Percentiles rank a stretch among this genome's conserved stretches.
These are phyloP conservation scores for Xylariaceae sp. DNA, from an alignment of 2,329 filamentous ascomycete species.

Conservation along the genomic window DNA sequence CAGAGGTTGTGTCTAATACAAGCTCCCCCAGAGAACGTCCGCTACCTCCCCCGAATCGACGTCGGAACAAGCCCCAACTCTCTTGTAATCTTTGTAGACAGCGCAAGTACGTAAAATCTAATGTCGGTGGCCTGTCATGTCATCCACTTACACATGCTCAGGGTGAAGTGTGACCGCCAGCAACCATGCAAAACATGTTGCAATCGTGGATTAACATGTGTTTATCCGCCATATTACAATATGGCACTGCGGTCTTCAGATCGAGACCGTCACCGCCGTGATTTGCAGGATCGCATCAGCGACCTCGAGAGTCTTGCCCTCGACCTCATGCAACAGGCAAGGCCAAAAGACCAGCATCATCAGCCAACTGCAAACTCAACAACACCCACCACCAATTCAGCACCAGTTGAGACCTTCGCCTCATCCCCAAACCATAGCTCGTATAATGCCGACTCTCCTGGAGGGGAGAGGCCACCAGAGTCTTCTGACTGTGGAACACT, in stretches of 20 bases:
- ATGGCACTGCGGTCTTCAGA: slow-evolving; percentile 8
- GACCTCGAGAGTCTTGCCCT: slow-evolving; percentile 38
- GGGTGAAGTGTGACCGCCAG: slow-evolving; percentile 26
- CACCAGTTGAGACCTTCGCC: background rate
- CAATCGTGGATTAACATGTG: slow-evolving; percentile 22
- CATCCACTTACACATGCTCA: background rate
- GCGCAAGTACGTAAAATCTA: slow-evolving; percentile 33
- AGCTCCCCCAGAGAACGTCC: slow-evolving; percentile 21
- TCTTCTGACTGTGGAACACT: slow-evolving; percentile 39
- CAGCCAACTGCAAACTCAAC: slow-evolving; percentile 7
- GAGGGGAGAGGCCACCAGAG: slow-evolving; percentile 9
- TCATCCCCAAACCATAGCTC: background rate
- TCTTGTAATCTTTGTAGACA: slow-evolving; percentile 35
- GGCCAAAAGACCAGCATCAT: slow-evolving; percentile 5
- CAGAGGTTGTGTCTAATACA: slow-evolving; percentile 20
- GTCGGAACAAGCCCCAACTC: slow-evolving; percentile 37
- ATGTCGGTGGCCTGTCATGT: slow-evolving; percentile 5
- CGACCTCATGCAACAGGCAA: slow-evolving; percentile 31
- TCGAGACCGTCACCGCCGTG: slow-evolving; percentile 7
- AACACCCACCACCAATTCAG: background rate
- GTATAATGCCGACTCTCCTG: slow-evolving; percentile 2
- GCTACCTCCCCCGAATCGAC: slow-evolving; percentile 25
- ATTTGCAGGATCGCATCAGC: slow-evolving; percentile 29
- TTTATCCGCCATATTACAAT: slow-evolving; percentile 17
- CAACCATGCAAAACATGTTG: slow-evolving; percentile 27